phyloP scores from a whole-genome alignment of 2,329 filamentous ascomycete species.

The Colletotrichum tropicicola region DNA sequence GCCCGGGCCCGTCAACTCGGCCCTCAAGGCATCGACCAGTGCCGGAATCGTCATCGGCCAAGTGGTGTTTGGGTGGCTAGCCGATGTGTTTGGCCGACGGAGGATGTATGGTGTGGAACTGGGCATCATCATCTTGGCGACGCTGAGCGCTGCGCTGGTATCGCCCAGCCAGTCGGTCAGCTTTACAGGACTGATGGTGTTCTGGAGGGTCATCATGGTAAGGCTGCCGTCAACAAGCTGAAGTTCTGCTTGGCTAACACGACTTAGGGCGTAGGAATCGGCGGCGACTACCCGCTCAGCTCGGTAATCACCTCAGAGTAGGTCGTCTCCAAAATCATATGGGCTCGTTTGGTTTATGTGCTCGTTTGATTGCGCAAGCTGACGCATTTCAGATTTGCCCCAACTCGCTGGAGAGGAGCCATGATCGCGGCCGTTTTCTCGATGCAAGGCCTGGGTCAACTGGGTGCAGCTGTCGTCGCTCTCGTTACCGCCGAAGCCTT shows the following conservation, averaged over 20 bases:
- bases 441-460: slow-evolving; percentile 86
- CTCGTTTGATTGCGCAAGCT: too few species aligned
- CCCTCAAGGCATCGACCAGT: slow-evolving; percentile 83
- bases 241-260: background rate
- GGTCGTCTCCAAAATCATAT: slow-evolving; percentile 34
- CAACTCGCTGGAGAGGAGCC: slow-evolving; percentile 81
- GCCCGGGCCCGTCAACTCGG: slow-evolving; percentile 73
- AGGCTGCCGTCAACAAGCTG: slow-evolving; percentile 24
- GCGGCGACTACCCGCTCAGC: slow-evolving; percentile 83
- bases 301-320: slow-evolving; percentile 83
- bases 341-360: too few species aligned
- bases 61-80: slow-evolving; percentile 79
- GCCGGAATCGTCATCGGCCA: slow-evolving; percentile 83
- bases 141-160: slow-evolving; percentile 72
- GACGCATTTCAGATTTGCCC: slow-evolving; percentile 69
- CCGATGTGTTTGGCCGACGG: slow-evolving; percentile 79
- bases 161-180: slow-evolving; percentile 69
- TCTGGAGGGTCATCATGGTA: slow-evolving; percentile 80
- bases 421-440: slow-evolving; percentile 88
- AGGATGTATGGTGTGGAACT: slow-evolving; percentile 86
- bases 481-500: slow-evolving; percentile 75
- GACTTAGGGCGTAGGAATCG: slow-evolving; percentile 74
- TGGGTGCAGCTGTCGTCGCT: slow-evolving; percentile 75
- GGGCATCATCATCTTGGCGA: slow-evolving; percentile 76
- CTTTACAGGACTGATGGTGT: slow-evolving; percentile 70